Evolutionary conservation across 805 yeast species (phyloP).

Genomic region (Candida khao-thaluensis): DNA sequence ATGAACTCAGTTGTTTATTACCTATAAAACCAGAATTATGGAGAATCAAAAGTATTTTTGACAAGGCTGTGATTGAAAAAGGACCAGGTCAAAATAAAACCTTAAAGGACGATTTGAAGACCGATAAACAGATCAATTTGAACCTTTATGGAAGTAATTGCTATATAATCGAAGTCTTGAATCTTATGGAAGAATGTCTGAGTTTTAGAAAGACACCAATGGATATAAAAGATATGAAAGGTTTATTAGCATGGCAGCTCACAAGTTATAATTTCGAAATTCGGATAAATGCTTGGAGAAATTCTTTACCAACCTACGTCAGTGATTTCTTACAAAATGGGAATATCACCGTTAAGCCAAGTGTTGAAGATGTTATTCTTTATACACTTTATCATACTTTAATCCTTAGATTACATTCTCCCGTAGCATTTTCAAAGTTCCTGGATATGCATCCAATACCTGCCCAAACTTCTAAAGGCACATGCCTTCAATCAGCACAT

Average conservation of each 20-base stretch:
- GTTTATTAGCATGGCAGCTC: constrained; percentile 18
- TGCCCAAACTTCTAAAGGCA: constrained; percentile 15
- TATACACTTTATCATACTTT: constrained; percentile 18
- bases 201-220: constrained; percentile 15
- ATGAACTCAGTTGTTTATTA: constrained; percentile 13
- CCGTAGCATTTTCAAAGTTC: constrained; percentile 17
- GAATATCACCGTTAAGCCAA: constrained; percentile 1
- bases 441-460: constrained; percentile 16
- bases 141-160: constrained; percentile 14
- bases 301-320: constrained; percentile 10
- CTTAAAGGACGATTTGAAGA: constrained; percentile 4
- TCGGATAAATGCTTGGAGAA: constrained; percentile 17
- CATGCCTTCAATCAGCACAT: constrained; percentile 15
- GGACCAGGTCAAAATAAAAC: constrained; percentile 10
- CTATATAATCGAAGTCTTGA: constrained; percentile 15
- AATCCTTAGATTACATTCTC: constrained; percentile 17
- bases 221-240: constrained; percentile 17
- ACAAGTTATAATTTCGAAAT: constrained; percentile 18
- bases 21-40: constrained; percentile 15
- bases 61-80: constrained; percentile 9
- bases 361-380: constrained; percentile 13
- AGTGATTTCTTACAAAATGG: constrained; percentile 12
- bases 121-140: neutral
- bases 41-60: constrained; percentile 6
- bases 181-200: constrained; percentile 16